Conservation (phyloP, 768 basidiomycete genomes). For the Lactifluus volemus region DNA sequence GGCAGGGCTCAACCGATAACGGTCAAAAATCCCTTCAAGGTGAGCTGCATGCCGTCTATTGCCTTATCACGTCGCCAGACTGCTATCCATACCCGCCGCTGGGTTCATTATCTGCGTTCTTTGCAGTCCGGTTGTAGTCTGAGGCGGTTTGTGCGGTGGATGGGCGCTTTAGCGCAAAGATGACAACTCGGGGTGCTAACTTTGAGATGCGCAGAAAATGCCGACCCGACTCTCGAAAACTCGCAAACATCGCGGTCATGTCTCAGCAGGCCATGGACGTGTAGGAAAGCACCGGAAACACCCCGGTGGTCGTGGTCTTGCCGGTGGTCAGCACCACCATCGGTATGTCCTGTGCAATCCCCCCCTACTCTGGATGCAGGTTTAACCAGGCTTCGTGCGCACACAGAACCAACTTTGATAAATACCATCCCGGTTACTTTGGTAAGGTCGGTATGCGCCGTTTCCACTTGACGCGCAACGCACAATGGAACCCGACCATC, state of each 20-base stretch:
- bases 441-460: conserved; percentile 99
- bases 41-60: conserved; percentile 37
- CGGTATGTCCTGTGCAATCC: conserved; percentile 43
- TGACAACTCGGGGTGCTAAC: conserved; percentile 22
- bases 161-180: conserved; percentile 30
- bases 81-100: conserved; percentile 19
- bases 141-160: conserved; percentile 34
- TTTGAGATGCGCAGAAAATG: conserved; percentile 49
- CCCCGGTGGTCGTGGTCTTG: conserved; percentile 99
- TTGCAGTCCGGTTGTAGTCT: background rate
- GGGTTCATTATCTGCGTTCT: background rate
- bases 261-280: conserved; percentile 99
- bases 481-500: conserved; percentile 90
- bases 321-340: conserved; percentile 99
- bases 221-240: conserved; percentile 95
- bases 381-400: background rate
- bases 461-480: conserved; percentile 91
- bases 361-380: background rate
- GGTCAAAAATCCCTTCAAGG: conserved; percentile 53
- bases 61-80: conserved; percentile 12
- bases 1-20: conserved; percentile 3
- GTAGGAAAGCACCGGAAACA: conserved; percentile 99
- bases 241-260: conserved; percentile 98
- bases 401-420: conserved; percentile 88
- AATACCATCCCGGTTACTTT: conserved; percentile 99